Base-by-base conservation (phyloP, 108 stramenopile genomes). In the Mayamaea pseudoterrestris region DNA sequence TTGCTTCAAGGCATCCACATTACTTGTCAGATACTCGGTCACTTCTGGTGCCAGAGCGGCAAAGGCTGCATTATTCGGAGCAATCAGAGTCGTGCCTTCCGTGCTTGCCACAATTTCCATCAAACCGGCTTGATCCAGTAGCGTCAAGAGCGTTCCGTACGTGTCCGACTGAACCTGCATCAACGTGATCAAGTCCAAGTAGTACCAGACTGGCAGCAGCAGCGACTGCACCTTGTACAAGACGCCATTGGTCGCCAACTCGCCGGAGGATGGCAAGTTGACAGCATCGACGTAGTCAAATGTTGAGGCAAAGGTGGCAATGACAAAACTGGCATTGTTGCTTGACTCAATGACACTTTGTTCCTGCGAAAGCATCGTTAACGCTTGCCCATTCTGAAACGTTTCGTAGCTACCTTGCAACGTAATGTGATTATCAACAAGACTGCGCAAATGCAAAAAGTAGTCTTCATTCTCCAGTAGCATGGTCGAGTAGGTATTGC, bases 211-310 rank as follows among this genome's bases (percentile, higher is more conserved):
- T n/a, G 61, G 61, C 11, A 47, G 17, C 14, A 62, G 45, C 8
- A 62, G 54, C 16, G 43, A 2, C 46, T 62, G 54, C 24, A 62
- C 37, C 27, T 54, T 53, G 46, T 62, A 54, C 7, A 62, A 35
- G 21, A 62, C 47, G 30, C 61, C 61, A 48, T 62, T 55, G 44
- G 28, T 17, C 12, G 61, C 61, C n/a, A n/a, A n/a, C n/a, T n/a
- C n/a, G n/a, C n/a, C n/a, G n/a, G n/a, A n/a, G n/a, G n/a, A n/a
- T n/a, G n/a, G n/a, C n/a, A n/a, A n/a, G n/a, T n/a, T n/a, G n/a
- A n/a, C n/a, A n/a, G n/a, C n/a, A n/a, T n/a, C n/a, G 12, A 47
- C 24, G 36, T 62, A 30, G 26, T 43, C 37, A 17, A 35, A 39
- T 3, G 37, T 18, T 39, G 37, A 18, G 18, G 37, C 16, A 8